Evolutionary conservation across 257 asterid genomes (phyloP), one percentile per base, ranked within the genome.

Genomic region (Penstemon eatonii): DNA sequence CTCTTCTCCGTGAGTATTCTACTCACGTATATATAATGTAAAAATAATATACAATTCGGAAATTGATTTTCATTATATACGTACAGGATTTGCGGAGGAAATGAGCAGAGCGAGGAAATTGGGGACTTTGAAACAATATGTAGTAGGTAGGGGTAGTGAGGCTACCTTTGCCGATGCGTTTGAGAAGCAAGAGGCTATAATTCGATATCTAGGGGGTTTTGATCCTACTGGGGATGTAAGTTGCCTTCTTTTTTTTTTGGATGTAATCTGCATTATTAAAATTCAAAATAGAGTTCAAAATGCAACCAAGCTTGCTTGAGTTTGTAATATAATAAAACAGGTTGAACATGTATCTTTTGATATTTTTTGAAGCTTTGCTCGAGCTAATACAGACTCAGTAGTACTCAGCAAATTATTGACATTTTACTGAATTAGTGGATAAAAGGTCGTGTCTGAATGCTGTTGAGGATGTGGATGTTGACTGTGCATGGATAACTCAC

Each of bases 201-300:
- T 93, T 56, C 83, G 96, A 52, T 83, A 73, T 63, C 94, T 93
- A 6, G 96, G 89, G 38, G 88, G 84, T 11, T 78, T 80, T 56
- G 97, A 90, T 81, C 86, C 92, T 65, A 77, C 86, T 33, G 98
- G 98, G 49, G 96, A 93, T 87, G 96, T 91, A 62, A 37, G 74
- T 52, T 25, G 0, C 42, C 18, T 69, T 58, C 40, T 58, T 6
- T 10, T 56, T 62, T 10, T 40, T 62, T 60, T 38, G 56, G 18
- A 61, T 12, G 44, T 41, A 4, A 4, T 60, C 44, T 55, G 4
- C 56, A 11, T 45, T 3, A 10, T 6, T 58, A n/a, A 39, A 19
- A 25, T 25, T 25, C 33, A 25, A 25, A 25, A 25, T 25, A 25
- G 33, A 25, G 33, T 25, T 25, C 33, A 25, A 25, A 25, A 25